Evolutionary conservation across 1,284 basidiomycete genomes (phyloP).

Genomic region (Puccinia hordei): DNA sequence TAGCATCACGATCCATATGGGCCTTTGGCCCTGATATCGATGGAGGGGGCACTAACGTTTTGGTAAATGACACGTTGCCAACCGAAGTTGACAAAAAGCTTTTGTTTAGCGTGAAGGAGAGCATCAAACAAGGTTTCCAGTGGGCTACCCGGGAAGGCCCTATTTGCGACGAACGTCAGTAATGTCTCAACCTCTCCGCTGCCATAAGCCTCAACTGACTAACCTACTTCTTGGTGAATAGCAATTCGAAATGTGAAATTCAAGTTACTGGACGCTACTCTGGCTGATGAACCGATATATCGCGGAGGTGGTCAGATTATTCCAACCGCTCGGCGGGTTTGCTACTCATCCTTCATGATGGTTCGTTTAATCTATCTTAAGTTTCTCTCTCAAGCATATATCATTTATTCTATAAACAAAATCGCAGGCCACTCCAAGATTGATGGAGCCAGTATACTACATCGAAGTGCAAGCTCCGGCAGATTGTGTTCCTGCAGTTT

Average conservation of each 20-base stretch:
- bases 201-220: not conserved
- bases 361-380: slow-evolving; percentile 61
- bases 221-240: slow-evolving; percentile 58
- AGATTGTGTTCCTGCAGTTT: slow-evolving; percentile 96
- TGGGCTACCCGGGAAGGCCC: slow-evolving; percentile 98
- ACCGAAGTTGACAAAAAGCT: slow-evolving; percentile 94
- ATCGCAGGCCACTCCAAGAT: slow-evolving; percentile 58
- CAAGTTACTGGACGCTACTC: slow-evolving; percentile 83
- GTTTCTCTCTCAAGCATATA: not conserved
- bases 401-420: not conserved
- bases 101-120: slow-evolving; percentile 83
- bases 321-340: slow-evolving; percentile 92
- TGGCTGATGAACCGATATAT: slow-evolving; percentile 93
- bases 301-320: slow-evolving; percentile 98
- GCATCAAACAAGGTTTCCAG: slow-evolving; percentile 98
- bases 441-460: slow-evolving; percentile 92
- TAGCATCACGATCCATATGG: slow-evolving; percentile 98
- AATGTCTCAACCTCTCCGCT: not conserved
- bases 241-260: slow-evolving; percentile 99
- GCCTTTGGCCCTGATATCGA: slow-evolving; percentile 98
- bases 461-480: slow-evolving; percentile 97
- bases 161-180: slow-evolving; percentile 94
- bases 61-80: slow-evolving; percentile 93
- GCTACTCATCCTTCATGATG: slow-evolving; percentile 98
- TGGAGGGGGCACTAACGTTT: slow-evolving; percentile 75